Conservation (phyloP, 1,139 yeast genomes). For the Saccharomyces hybrid region DNA sequence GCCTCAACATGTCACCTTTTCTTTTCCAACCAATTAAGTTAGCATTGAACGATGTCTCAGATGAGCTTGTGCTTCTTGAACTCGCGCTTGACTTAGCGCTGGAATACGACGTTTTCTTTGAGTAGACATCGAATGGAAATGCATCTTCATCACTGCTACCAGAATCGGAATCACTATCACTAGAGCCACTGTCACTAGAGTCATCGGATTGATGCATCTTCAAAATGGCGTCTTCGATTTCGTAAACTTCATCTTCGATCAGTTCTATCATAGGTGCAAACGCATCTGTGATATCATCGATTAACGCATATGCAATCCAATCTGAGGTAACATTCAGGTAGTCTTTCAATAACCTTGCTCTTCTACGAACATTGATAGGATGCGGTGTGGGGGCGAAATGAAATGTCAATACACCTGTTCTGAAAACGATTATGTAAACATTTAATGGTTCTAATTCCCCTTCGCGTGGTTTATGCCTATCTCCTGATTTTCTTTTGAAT, state of each 20-base stretch:
- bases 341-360: conserved; percentile 81
- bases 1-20: conserved; percentile 87
- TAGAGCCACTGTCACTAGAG: conserved; percentile 38
- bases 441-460: conserved; percentile 85
- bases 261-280: conserved; percentile 94
- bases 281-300: conserved; percentile 95
- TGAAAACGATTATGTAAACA: conserved; percentile 86
- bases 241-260: conserved; percentile 85
- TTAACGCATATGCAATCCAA: conserved; percentile 94
- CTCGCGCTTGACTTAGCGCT: not conserved
- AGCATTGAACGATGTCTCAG: conserved; percentile 36
- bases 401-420: conserved; percentile 84
- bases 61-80: conserved; percentile 21
- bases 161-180: conserved; percentile 36
- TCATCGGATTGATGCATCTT: conserved; percentile 71
- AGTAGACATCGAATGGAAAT: conserved; percentile 3
- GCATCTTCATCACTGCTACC: conserved; percentile 27
- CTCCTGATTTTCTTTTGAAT: conserved; percentile 37
- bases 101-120: not conserved
- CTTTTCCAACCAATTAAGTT: conserved; percentile 75
- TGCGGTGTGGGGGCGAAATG: conserved; percentile 95
- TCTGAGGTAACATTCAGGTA: conserved; percentile 86
- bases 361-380: conserved; percentile 87
- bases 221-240: conserved; percentile 84
- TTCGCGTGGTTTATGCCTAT: conserved; percentile 43